Base-by-base conservation (phyloP, 306 rosid species). In the Gleditsia sinensis region DNA sequence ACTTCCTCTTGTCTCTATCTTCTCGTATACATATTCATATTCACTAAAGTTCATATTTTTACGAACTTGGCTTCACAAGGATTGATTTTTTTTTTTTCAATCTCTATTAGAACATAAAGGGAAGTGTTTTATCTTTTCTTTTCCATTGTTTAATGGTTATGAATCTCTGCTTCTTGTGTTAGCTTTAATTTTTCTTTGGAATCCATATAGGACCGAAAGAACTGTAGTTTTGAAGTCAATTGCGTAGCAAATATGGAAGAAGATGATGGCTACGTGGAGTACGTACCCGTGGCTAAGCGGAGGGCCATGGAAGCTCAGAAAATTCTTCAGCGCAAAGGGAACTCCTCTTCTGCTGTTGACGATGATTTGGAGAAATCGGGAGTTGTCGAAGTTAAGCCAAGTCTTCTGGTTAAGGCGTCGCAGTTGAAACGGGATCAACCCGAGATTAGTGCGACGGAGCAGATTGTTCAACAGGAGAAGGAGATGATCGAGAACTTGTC, bases 401-500 rank as follows among this genome's bases (percentile, higher is more conserved):
- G 93, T 69, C 95, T 92, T 40, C 89, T 94, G 37, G 83, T 91
- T 19, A 83, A 88, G 71, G 96, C 97, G 0, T 84, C 97, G 0
- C 98, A 92, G 82, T 6, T 94, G 90, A 91, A 92, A 67, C 88
- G 89, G 19, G 96, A 90, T 0, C 96, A 92, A 42, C 97, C 98
- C 0, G 98, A 88, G 89, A 83, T 94, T 27, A 94, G 88, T 49
- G 89, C 84, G 0, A 81, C 98, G 0, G 95, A 92, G 72, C 93
- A 91, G 85, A 72, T 94, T 30, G 87, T 91, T 78, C 90, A 84
- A 67, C 96, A 94, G 51, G 98, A 94, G 82, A 88, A 87, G 40
- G 98, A 94, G 76, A 92, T 94, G 97, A 90, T 94, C 50, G 98
- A 90, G 75, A 84, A 92, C 71, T 78, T 94, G 71, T 82, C 98